Conservation (phyloP, 805 yeast genomes). For the Scheffersomyces amazonensis region DNA sequence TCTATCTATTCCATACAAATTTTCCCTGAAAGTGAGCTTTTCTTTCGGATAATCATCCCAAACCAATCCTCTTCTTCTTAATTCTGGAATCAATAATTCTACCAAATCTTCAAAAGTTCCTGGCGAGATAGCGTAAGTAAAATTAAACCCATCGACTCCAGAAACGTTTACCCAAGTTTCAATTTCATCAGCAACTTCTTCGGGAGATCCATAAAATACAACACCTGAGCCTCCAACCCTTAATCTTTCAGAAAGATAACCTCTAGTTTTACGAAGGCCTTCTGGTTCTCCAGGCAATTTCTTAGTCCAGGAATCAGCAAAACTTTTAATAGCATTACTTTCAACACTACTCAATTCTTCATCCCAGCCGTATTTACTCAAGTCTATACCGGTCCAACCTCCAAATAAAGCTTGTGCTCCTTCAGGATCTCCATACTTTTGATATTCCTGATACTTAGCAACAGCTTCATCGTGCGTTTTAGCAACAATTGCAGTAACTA, state of each 20-base stretch:
- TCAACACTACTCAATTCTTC: conserved; percentile 28
- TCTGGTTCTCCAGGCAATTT: conserved; percentile 21
- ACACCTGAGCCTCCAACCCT: conserved; percentile 28
- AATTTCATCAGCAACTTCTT: conserved; percentile 37
- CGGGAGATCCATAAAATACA: conserved; percentile 31
- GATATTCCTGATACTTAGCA: conserved; percentile 30
- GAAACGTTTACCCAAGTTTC: conserved; percentile 35
- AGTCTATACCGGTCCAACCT: conserved; percentile 42
- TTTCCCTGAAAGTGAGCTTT: conserved; percentile 35
- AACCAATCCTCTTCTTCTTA: conserved; percentile 31
- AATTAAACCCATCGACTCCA: conserved; percentile 44
- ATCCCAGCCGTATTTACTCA: conserved; percentile 29
- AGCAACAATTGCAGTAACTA: conserved; percentile 36
- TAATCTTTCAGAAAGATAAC: conserved; percentile 24
- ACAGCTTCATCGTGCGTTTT: conserved; percentile 42
- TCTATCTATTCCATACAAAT: conserved; percentile 24
- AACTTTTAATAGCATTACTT: conserved; percentile 27
- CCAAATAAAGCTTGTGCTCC: conserved; percentile 39
- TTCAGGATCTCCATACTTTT: conserved; percentile 33
- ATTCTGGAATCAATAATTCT: conserved; percentile 33
- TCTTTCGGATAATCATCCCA: conserved; percentile 36
- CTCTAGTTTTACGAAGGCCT: conserved; percentile 18
- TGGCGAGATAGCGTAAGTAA: conserved; percentile 35
- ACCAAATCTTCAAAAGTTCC: conserved; percentile 36
- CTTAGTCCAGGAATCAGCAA: conserved; percentile 32